Evolutionary conservation across 495 filamentous ascomycete species (phyloP), one percentile per base, ranked within the genome.

Genomic region (Penicillium verhagenii): DNA sequence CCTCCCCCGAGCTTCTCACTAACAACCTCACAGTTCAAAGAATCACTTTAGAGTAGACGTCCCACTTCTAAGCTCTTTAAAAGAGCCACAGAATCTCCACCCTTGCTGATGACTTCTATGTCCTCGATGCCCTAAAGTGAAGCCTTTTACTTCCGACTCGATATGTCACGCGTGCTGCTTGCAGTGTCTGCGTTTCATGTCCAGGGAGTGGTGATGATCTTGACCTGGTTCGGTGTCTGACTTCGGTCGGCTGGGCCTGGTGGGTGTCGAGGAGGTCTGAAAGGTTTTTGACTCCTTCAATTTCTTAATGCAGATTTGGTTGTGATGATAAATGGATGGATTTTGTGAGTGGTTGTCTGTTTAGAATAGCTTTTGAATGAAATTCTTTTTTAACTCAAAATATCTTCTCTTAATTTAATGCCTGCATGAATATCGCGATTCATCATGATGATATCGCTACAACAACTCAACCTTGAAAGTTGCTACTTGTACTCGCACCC

Each of bases 1-100:
- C 50, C 60, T 19, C 46, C 64, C 40, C 71, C 71, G 66, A 76
- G 64, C 63, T 63, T 37, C 51, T 54, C 43, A 25, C 67, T 45
- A 69, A 35, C 33, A 35, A n/a, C 33, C 33, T 35, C 33, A 14
- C 78, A 82, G 79, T 82, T 85, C 82, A 85, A 85, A 89, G 86
- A 88, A 90, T 90, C 87, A 89, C 87, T 90, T 90, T 90, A 89
- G 86, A 90, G 87, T 89, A 85, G 77, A 88, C 80, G 85, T 88
- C 83, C 80, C 72, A 64, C 78, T 80, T 83, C 83, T 89, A 82
- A 84, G 80, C 85, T 87, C 78, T 86, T 82, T 82, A 89, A 82
- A 86, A 77, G 75, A 86, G 85, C 85, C 79, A 84, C 84, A 86
- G 80, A 84, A 81, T 82, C 81, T 81, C 78, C 79, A 86, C 79